Percentiles rank a stretch among this genome's conserved stretches.
phyloP scores from a whole-genome alignment of 2,329 filamentous ascomycete species.

The Fusarium nurragi region DNA sequence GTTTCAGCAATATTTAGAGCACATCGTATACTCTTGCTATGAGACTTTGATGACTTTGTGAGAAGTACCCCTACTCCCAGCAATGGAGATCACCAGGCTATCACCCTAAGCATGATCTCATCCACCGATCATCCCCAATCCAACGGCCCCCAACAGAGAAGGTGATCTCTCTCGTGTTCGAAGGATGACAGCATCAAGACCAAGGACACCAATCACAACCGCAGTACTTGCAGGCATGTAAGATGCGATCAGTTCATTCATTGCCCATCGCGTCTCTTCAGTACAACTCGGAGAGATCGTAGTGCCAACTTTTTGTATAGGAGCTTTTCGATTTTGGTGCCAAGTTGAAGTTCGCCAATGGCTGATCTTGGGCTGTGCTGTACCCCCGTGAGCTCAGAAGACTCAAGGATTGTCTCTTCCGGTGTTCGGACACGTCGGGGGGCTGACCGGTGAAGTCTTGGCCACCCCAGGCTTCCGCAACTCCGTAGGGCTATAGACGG shows the following conservation, averaged over 20 bases:
- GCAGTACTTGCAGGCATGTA: not conserved
- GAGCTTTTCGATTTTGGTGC: not conserved
- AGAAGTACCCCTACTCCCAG: not conserved
- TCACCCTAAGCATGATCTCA: not conserved
- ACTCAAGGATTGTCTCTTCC: no score
- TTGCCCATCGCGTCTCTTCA: not conserved
- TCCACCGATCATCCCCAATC: not conserved
- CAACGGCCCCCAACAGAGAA: not conserved
- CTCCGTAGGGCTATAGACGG: no score
- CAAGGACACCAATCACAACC: not conserved
- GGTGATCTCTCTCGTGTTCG: not conserved
- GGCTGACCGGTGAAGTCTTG: no score
- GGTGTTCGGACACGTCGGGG: no score
- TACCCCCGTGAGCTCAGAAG: not conserved
- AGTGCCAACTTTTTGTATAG: not conserved
- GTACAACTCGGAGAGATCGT: not conserved
- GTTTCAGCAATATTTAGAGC: no score
- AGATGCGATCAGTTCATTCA: not conserved
- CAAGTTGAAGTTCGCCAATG: not conserved
- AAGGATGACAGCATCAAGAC: no score
- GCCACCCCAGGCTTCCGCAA: no score
- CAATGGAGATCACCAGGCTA: not conserved
- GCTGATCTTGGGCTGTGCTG: no score
- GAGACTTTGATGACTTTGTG: not conserved
- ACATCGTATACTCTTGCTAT: not conserved